Conservation (phyloP, 106 monocot genomes). For the Dioscorea dumetorum region DNA sequence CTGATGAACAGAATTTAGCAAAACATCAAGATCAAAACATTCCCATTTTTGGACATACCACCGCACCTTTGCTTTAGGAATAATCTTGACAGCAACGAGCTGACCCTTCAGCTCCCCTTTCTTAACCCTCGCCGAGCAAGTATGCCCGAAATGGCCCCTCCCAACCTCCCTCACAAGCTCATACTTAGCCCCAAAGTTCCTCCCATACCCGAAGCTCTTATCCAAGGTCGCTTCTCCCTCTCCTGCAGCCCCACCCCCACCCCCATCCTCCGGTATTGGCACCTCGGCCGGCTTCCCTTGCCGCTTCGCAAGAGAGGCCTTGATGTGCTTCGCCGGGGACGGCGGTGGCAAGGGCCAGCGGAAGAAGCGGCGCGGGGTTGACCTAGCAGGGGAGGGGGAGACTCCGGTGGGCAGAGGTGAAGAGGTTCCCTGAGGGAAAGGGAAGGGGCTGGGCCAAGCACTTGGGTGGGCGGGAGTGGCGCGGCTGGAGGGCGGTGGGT, state of each 20-base stretch:
- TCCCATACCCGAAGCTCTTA: constrained; percentile 69
- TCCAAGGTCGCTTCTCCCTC: constrained; percentile 30
- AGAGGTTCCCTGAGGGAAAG: constrained; percentile 26
- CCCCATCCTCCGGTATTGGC: constrained; percentile 50
- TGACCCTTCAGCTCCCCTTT: constrained; percentile 74
- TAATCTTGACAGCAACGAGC: constrained; percentile 76
- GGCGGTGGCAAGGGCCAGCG: constrained; percentile 70
- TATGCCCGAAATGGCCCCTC: constrained; percentile 79
- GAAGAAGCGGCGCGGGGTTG: constrained; percentile 66
- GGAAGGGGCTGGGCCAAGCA: constrained; percentile 57
- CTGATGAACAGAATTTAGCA: not conserved
- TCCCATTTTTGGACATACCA: constrained; percentile 14
- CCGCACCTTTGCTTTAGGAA: constrained; percentile 80
- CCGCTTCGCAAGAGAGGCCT: constrained; percentile 56
- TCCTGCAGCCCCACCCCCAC: not conserved
- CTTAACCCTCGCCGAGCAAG: constrained; percentile 58
- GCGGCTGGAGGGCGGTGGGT: constrained; percentile 6
- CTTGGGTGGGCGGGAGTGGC: constrained; percentile 15
- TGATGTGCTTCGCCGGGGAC: constrained; percentile 88
- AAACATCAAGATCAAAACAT: constrained; percentile 4
- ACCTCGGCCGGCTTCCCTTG: constrained; percentile 38
- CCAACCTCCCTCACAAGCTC: constrained; percentile 87
- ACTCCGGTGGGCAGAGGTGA: constrained; percentile 54
- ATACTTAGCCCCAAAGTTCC: constrained; percentile 68
- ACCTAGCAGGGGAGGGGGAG: constrained; percentile 67